Evolutionary conservation across 257 asterid genomes (phyloP), one percentile per base, ranked within the genome.

Genomic region (Solanum dulcamara): DNA sequence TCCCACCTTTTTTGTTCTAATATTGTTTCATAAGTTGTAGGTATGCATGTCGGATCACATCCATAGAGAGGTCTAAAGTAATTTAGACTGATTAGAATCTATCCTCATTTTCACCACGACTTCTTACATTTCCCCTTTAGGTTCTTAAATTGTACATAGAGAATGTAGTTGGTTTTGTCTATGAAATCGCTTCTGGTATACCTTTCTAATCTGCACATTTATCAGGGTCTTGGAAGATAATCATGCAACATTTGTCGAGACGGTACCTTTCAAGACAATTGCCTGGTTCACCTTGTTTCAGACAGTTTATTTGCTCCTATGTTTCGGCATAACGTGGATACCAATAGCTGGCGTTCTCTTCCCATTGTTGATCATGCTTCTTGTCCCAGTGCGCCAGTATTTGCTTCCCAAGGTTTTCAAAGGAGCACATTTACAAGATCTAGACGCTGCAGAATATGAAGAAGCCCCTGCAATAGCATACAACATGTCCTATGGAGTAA

Each of bases 381-480:
- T 97, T 7, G 95, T 97, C 85, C 98, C 98, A 4, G 97, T 95
- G 10, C 88, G 99, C 35, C 98, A 97, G 86, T 95, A 95, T 87
- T 59, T 92, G 35, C 98, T 97, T 80, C 98, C 99, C 84, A 97
- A 89, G 80, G 93, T 95, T 81, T 97, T 95, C 94, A 95, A 95
- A 89, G 95, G 90, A 30, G 98, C 85, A 40, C 99, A 95, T 91
- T 87, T 97, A 44, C 98, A 95, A 81, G 99, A 97, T 83, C 83
- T 97, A 86, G 99, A 97, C 60, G 98, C 99, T 83, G 94, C 99
- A 13, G 99, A 97, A 85, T 97, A 93, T 50, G 99, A 97, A 90
- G 99, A 97, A 91, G 93, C 93, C 83, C 98, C 97, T 33, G 96
- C 99, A 14, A 85, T 94, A 38, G 53, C 81, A 50, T 94, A 89